Conservation (phyloP, 495 filamentous ascomycete genomes). For the Saxispiralis lemnorum region DNA sequence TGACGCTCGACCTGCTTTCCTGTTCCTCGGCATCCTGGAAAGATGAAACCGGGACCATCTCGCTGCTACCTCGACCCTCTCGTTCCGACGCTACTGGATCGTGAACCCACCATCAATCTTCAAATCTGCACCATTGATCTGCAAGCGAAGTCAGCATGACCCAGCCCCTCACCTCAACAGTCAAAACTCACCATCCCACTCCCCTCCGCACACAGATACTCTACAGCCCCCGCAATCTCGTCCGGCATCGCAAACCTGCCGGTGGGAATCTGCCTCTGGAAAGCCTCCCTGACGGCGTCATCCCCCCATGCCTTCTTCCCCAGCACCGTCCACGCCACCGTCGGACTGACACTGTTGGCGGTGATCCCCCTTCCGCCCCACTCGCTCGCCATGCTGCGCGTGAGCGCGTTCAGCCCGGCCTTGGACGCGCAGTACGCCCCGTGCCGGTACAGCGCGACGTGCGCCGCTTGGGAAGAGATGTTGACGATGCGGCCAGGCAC, state of each 20-base stretch:
- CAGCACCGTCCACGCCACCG: conserved; percentile 27
- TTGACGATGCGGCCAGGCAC: conserved; percentile 9
- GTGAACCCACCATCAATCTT: conserved; percentile 13
- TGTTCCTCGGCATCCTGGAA: no score
- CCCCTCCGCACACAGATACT: conserved; percentile 7
- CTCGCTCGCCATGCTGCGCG: conserved; percentile 12
- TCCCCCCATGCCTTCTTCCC: conserved; percentile 15
- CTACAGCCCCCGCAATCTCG: conserved; percentile 7
- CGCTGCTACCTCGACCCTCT: neutral
- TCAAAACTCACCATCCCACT: no score
- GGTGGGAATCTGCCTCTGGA: conserved; percentile 6
- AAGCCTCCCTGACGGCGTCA: conserved; percentile 3
- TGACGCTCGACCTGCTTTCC: no score
- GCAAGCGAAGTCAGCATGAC: neutral
- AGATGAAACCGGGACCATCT: no score
- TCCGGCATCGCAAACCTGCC: conserved; percentile 9
- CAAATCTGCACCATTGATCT: conserved; percentile 12
- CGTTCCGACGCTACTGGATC: neutral
- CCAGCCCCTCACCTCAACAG: no score
- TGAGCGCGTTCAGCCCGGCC: conserved; percentile 12
- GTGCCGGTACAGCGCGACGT: conserved; percentile 11
- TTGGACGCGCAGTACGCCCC: conserved; percentile 13
- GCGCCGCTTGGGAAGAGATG: conserved; percentile 10
- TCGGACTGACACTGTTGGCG: conserved; percentile 36
- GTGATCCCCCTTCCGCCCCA: conserved; percentile 10